phyloP scores from a whole-genome alignment of 371 early-diverging fungal species.

The Mucor lusitanicus region DNA sequence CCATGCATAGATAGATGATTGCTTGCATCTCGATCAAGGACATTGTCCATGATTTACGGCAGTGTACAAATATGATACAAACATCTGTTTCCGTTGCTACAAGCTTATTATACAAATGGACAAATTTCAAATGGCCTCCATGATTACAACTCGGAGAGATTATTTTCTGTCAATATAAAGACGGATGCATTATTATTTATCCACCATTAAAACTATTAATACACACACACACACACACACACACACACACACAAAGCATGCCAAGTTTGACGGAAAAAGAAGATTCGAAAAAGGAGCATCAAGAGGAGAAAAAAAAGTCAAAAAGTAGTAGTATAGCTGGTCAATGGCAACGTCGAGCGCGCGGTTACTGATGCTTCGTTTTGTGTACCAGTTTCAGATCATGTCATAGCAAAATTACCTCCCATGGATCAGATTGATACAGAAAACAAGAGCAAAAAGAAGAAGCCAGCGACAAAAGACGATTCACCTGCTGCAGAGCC shows the following conservation, averaged over 20 bases:
- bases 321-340: not conserved
- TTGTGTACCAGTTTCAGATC: not conserved
- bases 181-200: not conserved
- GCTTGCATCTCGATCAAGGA: no score
- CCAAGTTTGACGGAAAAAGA: not conserved
- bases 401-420: not conserved
- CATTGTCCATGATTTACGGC: no score
- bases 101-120: not conserved
- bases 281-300: not conserved
- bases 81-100: not conserved
- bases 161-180: slow-evolving; percentile 1
- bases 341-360: not conserved
- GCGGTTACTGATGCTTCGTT: not conserved
- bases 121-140: not conserved
- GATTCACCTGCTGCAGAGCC: not conserved
- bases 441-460: not conserved
- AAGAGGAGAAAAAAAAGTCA: not conserved
- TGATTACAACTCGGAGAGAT: slow-evolving; percentile 1
- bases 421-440: not conserved
- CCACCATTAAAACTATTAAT: not conserved
- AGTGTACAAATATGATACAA: not conserved
- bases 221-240: not conserved
- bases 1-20: no score
- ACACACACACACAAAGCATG: not conserved
- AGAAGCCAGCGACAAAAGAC: not conserved